Evolutionary conservation across 2,329 filamentous ascomycete genomes (phyloP), one percentile per base, ranked within the genome.

Genomic region (Elsinoe perseae): DNA sequence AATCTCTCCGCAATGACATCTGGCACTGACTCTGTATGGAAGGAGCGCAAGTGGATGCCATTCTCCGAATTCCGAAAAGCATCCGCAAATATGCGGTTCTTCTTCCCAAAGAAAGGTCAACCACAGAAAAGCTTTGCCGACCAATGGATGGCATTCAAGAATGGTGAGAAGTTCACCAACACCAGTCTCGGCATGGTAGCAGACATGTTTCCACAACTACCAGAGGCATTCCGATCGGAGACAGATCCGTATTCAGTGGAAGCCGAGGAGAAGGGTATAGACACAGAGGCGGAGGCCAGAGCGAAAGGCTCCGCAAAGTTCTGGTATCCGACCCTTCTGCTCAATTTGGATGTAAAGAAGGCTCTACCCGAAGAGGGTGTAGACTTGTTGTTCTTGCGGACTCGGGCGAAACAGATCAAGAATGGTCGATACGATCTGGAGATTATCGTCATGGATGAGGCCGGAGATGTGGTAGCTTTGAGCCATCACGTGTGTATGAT

Each of bases 341-440:
- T 93, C 66, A 89, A 87, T 66, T 64, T 95, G 20, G 88, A 95
- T 60, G 74, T 90, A 36, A 93, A 92, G 74, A 87, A 85, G 66
- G 68, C 77, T 5, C 67, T 95, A 43, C 86, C 87, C 0, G 70
- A 73, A 3, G 79, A 80, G 40, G 87, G 88, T 0, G 81, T 82
- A 1, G 83, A 88, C 66, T 93, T 86, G 83, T 66, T 95, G 54
- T 84, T 84, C 63, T 74, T 83, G 38, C 76, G 86, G 28, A 76
- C 84, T 10, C 76, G 79, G 56, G 76, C 82, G 3, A 90, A 88
- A 70, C 73, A 77, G 68, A 80, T 91, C 40, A 77, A 76, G 61
- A 83, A 89, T 61, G 88, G 88, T 1, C 75, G 85, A 58, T 84
- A 87, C 66, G 89, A 95, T 72, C 65, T 90, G 44, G 86, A 92